These are phyloP conservation scores for Aspergillus sp. DNA, from an alignment of 2,329 filamentous ascomycete species.

Conservation along the genomic window DNA sequence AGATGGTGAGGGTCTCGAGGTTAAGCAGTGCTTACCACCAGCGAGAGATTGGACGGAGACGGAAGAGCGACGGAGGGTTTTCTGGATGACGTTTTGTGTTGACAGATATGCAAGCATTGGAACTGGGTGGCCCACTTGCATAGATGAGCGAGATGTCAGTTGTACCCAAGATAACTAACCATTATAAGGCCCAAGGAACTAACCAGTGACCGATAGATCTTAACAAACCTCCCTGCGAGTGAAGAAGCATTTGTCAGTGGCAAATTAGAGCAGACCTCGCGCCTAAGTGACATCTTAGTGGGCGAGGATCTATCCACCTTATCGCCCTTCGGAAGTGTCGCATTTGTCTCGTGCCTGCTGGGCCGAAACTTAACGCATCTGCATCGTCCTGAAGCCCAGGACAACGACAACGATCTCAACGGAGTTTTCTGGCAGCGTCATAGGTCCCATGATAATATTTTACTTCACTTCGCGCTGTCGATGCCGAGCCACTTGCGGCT, in stretches of 20 bases:
- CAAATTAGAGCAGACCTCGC: conserved; percentile 68
- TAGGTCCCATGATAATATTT: conserved; percentile 80
- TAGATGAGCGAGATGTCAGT: conserved; percentile 80
- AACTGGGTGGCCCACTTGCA: conserved; percentile 93
- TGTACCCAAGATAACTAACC: background rate
- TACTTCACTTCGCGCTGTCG: conserved; percentile 81
- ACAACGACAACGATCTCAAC: conserved; percentile 82
- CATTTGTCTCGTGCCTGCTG: conserved; percentile 84
- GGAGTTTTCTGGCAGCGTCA: conserved; percentile 96
- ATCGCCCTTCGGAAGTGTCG: conserved; percentile 75
- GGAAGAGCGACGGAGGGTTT: conserved; percentile 87
- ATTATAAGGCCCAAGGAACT: conserved; percentile 13
- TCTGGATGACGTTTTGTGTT: conserved; percentile 90
- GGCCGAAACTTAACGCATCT: conserved; percentile 89
- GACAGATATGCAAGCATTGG: conserved; percentile 94
- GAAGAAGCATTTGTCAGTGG: conserved; percentile 85
- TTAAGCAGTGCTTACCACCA: conserved; percentile 85
- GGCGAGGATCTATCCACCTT: conserved; percentile 72
- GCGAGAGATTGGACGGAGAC: conserved; percentile 91
- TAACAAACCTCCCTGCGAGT: conserved; percentile 78
- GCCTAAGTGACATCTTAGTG: conserved; percentile 56
- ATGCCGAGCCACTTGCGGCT: conserved; percentile 80
- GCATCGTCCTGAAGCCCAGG: conserved; percentile 78
- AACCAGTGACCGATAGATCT: conserved; percentile 53
- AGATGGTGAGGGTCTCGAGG: conserved; percentile 78